Evolutionary conservation across 768 basidiomycete species (phyloP).

Genomic region (Polyporus arcularius): DNA sequence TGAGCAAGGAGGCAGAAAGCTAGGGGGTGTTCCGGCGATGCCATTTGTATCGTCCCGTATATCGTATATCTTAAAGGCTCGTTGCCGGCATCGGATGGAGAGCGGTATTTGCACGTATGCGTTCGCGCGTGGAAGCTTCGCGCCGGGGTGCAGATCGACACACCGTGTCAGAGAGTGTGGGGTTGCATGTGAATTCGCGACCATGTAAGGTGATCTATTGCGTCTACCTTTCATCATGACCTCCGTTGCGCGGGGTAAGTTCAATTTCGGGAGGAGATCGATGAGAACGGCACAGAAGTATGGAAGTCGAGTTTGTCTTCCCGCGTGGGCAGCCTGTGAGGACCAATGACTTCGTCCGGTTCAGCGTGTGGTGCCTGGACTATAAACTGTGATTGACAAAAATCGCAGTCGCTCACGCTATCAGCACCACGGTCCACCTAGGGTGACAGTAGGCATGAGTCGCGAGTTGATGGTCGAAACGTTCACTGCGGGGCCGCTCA

Average conservation of each 20-base stretch:
- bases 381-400: too few relatives aligned
- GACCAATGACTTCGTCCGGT: slow-evolving; percentile 25
- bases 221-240: slow-evolving; percentile 15
- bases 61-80: too few relatives aligned
- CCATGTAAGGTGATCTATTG: slow-evolving; percentile 25
- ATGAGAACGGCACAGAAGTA: slow-evolving; percentile 26
- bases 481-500: not conserved
- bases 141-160: too few relatives aligned
- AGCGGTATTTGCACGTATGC: too few relatives aligned
- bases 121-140: too few relatives aligned
- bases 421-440: slow-evolving; percentile 1
- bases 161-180: too few relatives aligned
- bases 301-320: slow-evolving; percentile 20
- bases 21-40: slow-evolving; percentile 6
- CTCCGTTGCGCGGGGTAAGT: slow-evolving; percentile 12
- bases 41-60: too few relatives aligned
- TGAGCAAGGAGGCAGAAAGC: too few relatives aligned
- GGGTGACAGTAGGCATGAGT: too few relatives aligned
- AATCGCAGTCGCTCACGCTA: not conserved
- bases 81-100: too few relatives aligned
- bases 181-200: slow-evolving; percentile 32
- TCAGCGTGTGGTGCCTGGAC: slow-evolving; percentile 29
- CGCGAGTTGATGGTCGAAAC: not conserved
- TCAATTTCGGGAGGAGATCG: slow-evolving; percentile 20
- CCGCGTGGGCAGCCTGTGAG: slow-evolving; percentile 12